phyloP scores from a whole-genome alignment of 2,329 filamentous ascomycete species.

The Fusarium sp. region DNA sequence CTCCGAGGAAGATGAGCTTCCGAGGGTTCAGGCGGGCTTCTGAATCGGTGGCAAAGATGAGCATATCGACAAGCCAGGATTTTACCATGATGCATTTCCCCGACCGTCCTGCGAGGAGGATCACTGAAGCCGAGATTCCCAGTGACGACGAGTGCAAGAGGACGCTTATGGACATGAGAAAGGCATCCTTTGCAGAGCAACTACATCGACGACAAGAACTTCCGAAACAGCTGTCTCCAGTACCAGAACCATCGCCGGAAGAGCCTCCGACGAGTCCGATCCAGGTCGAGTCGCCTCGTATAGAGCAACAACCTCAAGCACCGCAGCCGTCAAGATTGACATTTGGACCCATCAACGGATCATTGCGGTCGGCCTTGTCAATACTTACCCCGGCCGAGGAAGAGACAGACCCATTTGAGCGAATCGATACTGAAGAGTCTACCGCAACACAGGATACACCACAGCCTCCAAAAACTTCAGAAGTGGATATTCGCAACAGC shows the following conservation, averaged over 20 bases:
- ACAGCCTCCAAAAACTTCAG: not conserved
- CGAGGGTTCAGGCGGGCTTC: slow-evolving; percentile 36
- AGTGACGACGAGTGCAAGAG: slow-evolving; percentile 38
- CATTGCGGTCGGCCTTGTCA: slow-evolving; percentile 17
- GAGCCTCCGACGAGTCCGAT: not conserved
- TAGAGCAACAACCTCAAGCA: slow-evolving; percentile 13
- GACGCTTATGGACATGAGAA: slow-evolving; percentile 29
- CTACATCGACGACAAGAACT: slow-evolving; percentile 18
- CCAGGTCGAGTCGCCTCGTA: not conserved
- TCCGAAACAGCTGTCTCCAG: slow-evolving; percentile 13
- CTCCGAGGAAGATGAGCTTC: slow-evolving; percentile 27
- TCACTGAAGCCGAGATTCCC: slow-evolving; percentile 36
- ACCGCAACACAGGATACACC: not conserved
- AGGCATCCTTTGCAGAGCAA: slow-evolving; percentile 28
- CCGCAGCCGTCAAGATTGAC: slow-evolving; percentile 27
- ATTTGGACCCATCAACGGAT: slow-evolving; percentile 21
- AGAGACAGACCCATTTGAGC: slow-evolving; percentile 14
- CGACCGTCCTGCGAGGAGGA: slow-evolving; percentile 34
- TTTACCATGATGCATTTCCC: slow-evolving; percentile 40
- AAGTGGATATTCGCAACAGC: slow-evolving; percentile 20
- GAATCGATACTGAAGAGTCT: not conserved
- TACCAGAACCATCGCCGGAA: slow-evolving; percentile 11
- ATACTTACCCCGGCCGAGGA: slow-evolving; percentile 33
- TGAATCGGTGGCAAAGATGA: slow-evolving; percentile 26
- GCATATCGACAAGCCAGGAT: slow-evolving; percentile 8